These are phyloP conservation scores for Sungouiella thailandica DNA, from an alignment of 805 yeast species.

Conservation along the genomic window DNA sequence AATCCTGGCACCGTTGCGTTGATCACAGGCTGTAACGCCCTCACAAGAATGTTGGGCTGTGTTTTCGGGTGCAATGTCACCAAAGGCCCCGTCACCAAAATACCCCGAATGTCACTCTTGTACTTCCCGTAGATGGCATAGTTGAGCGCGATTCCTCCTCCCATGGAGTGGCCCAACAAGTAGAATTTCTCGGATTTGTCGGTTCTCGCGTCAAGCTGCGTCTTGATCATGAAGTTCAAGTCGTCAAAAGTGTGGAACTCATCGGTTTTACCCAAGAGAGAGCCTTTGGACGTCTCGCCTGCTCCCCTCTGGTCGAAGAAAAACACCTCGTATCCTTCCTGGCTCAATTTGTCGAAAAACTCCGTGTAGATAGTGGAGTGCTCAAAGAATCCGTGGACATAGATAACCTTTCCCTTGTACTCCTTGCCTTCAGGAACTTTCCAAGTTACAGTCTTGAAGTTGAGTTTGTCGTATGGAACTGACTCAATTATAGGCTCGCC, in stretches of 20 bases:
- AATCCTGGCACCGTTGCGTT: slow-evolving; percentile 41
- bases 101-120: slow-evolving; percentile 41
- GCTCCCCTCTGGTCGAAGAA: slow-evolving; percentile 76
- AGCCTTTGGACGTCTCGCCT: slow-evolving; percentile 57
- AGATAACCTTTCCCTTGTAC: slow-evolving; percentile 50
- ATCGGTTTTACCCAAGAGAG: slow-evolving; percentile 49
- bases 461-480: slow-evolving; percentile 34
- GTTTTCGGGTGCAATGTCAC: slow-evolving; percentile 54
- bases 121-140: slow-evolving; percentile 55
- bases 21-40: slow-evolving; percentile 36
- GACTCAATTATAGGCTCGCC: slow-evolving; percentile 24
- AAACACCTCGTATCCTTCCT: slow-evolving; percentile 57
- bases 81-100: slow-evolving; percentile 56
- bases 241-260: slow-evolving; percentile 55
- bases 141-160: slow-evolving; percentile 67
- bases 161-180: slow-evolving; percentile 75
- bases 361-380: slow-evolving; percentile 45
- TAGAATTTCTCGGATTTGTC: slow-evolving; percentile 37
- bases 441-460: slow-evolving; percentile 39
- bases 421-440: slow-evolving; percentile 27
- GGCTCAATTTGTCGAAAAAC: slow-evolving; percentile 48
- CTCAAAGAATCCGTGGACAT: slow-evolving; percentile 74
- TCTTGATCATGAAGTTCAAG: slow-evolving; percentile 51
- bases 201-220: slow-evolving; percentile 31
- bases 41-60: slow-evolving; percentile 44